Percentiles rank a stretch among this genome's conserved stretches.
Conservation (phyloP, 495 filamentous ascomycete species). For the Neurospora sp. region DNA sequence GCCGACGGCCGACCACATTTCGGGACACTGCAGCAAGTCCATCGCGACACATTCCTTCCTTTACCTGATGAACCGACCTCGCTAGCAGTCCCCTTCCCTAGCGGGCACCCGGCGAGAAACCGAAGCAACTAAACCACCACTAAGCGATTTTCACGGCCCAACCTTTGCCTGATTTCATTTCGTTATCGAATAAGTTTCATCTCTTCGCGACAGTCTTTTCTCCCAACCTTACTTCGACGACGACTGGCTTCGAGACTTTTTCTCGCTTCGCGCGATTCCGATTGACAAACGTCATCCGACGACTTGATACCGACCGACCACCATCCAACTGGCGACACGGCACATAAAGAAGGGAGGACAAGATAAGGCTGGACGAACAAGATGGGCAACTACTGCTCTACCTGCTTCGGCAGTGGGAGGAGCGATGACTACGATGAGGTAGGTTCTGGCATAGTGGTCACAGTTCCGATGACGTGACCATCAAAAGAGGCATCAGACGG, state of each 20-base stretch:
- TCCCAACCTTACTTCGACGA: neutral
- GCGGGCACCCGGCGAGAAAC: constrained; percentile 5
- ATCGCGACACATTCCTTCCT: constrained; percentile 13
- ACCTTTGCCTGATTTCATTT: neutral
- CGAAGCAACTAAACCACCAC: neutral
- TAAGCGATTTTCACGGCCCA: neutral
- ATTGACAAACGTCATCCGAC: neutral
- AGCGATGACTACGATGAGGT: constrained; percentile 36
- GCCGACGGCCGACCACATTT: neutral
- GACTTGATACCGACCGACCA: neutral
- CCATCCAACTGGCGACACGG: neutral
- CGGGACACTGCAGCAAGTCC: neutral
- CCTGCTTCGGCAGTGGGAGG: constrained; percentile 33
- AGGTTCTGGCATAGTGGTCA: neutral
- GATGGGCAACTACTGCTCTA: constrained; percentile 37
- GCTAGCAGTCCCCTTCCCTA: constrained; percentile 10
- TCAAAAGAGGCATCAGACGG: neutral
- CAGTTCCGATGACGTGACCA: neutral
- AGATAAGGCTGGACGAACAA: constrained; percentile 2
- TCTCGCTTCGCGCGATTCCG: neutral
- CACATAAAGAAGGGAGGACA: neutral
- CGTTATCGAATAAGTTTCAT: neutral
- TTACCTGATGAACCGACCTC: constrained; percentile 19
- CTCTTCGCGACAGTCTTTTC: constrained; percentile 6
- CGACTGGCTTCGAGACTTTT: neutral